Conservation (phyloP, 148 eudicot genomes). For the Chenopodium quinoa region DNA sequence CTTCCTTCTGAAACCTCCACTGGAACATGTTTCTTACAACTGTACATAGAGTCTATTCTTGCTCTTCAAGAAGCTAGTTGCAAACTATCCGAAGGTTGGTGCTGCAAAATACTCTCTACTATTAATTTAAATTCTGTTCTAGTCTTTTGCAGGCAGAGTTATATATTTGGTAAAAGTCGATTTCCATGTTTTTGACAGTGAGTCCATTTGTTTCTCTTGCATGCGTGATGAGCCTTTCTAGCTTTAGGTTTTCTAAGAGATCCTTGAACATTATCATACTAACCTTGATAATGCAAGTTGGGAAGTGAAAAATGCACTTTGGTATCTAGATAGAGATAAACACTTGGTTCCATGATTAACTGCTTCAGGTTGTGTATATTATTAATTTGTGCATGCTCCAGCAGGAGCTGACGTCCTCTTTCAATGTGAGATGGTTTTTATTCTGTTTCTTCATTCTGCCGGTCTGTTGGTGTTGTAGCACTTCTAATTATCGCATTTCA, state of each 20-base stretch:
- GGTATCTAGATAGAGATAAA: not conserved
- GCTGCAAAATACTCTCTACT: constrained; percentile 24
- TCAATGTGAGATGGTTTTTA: not conserved
- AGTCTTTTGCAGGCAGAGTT: not conserved
- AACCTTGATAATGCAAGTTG: not conserved
- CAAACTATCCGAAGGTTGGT: constrained; percentile 57
- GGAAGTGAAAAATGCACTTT: not conserved
- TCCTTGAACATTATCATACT: not conserved
- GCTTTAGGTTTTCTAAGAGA: not conserved
- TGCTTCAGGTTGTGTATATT: not conserved
- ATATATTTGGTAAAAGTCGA: not conserved
- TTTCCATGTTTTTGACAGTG: not conserved
- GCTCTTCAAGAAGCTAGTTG: constrained; percentile 86
- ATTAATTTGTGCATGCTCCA: not conserved
- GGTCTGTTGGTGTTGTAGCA: not conserved
- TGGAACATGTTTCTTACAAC: constrained; percentile 81
- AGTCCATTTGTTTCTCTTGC: not conserved
- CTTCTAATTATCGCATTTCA: not conserved
- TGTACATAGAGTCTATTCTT: constrained; percentile 84
- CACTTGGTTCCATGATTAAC: not conserved
- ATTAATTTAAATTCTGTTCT: not conserved
- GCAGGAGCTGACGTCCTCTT: not conserved
- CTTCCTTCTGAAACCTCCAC: constrained; percentile 81
- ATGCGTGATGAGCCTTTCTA: not conserved
- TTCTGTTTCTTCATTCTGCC: not conserved